Base-by-base conservation (phyloP, 129 eudicot genomes). In the Escallonia rubra region DNA sequence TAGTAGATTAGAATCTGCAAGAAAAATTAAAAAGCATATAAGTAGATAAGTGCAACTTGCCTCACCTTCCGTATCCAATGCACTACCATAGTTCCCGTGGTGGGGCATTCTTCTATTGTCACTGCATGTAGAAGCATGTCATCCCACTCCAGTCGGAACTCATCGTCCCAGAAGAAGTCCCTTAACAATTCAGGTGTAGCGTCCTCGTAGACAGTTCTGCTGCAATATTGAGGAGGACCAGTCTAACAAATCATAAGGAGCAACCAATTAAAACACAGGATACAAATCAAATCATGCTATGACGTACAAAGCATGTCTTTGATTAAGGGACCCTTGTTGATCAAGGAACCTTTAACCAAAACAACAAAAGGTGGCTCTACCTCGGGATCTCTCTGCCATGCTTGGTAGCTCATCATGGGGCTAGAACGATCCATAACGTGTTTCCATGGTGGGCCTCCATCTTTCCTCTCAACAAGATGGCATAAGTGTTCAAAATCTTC, bases 161-260 rank as follows among this genome's bases (percentile, higher is more conserved):
- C 93, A 61, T 93, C 96, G 69, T 93, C 96, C 99, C 95, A 93
- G 64, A 86, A 93, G 85, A 93, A 93, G 79, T 93, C 96, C 71
- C 99, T 84, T 41, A 93, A 67, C 65, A 79, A 42, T 71, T 89
- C 99, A 44, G 99, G 99, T 47, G 88, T 82, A 13, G 99, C 93
- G 57, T 86, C 91, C 79, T 93, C 99, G 64, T 82, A 93, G 41
- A 86, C 74, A 2, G 96, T 89, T 75, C 82, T 67, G 87, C 90
- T 86, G 65, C 96, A 83, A 73, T 84, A 93, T 48, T 93, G 96
- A 46, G 99, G 99, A 61, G 96, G 99, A 59, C 96, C 87, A 44
- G 53, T 72, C 98, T 93, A 65, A 72, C 61, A 75, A 10, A 63
- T 49, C 73, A 71, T 65, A 1, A 48, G 42, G 43, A 66, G 4